phyloP scores from a whole-genome alignment of 2,329 filamentous ascomycete species.

The Trichophyton equinum region DNA sequence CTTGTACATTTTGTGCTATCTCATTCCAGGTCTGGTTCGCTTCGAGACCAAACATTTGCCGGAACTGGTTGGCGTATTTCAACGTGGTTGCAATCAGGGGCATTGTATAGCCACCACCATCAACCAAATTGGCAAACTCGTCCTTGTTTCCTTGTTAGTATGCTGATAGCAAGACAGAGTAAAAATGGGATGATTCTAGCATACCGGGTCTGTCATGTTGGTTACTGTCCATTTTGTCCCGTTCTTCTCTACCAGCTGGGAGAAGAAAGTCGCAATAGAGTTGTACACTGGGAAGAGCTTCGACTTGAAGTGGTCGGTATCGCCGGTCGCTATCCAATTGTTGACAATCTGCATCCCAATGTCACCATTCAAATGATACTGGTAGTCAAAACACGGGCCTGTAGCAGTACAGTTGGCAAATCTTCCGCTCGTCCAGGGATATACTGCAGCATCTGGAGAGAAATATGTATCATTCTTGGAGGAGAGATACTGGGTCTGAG shows the following conservation, averaged over 20 bases:
- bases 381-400: conserved; percentile 55
- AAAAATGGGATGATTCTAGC: conserved; percentile 13
- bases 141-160: conserved; percentile 28
- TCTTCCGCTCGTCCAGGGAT: conserved; percentile 55
- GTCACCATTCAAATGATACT: conserved; percentile 60
- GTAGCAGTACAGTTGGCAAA: conserved; percentile 57
- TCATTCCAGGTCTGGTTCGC: conserved; percentile 47
- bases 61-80: conserved; percentile 45
- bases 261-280: conserved; percentile 49
- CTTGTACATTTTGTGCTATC: conserved; percentile 44
- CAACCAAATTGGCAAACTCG: conserved; percentile 55
- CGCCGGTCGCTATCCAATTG: conserved; percentile 48
- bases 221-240: conserved; percentile 41
- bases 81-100: conserved; percentile 46
- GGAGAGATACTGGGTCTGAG: conserved; percentile 41
- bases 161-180: conserved; percentile 3
- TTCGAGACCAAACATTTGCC: conserved; percentile 41
- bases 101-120: conserved; percentile 59
- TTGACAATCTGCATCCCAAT: conserved; percentile 52
- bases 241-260: conserved; percentile 49
- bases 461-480: conserved; percentile 50
- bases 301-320: conserved; percentile 43
- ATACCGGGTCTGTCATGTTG: conserved; percentile 60
- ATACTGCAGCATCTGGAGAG: conserved; percentile 47
- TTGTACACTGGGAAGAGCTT: conserved; percentile 52